Evolutionary conservation across 768 basidiomycete species (phyloP).

Genomic region (Lyophyllum atratum): DNA sequence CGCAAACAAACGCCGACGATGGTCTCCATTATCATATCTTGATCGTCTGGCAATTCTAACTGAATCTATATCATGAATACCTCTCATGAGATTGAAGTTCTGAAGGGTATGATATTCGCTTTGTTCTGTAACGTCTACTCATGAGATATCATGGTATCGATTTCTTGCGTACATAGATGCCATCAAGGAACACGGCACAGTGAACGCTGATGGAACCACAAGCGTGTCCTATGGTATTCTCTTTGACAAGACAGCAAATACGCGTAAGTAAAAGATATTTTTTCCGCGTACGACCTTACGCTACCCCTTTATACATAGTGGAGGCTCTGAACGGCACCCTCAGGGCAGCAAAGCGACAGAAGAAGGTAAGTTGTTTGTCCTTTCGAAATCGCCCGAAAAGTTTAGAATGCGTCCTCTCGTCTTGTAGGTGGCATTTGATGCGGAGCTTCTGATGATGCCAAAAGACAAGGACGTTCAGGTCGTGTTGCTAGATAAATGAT

Average conservation of each 20-base stretch:
- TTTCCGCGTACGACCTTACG: not conserved
- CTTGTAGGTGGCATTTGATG: slow-evolving; percentile 42
- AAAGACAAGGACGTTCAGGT: slow-evolving; percentile 50
- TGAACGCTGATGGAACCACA: slow-evolving; percentile 38
- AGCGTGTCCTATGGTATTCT: slow-evolving; percentile 43
- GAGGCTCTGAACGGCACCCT: slow-evolving; percentile 53
- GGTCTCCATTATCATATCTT: too few relatives aligned
- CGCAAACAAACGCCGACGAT: too few relatives aligned
- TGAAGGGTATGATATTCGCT: slow-evolving; percentile 26
- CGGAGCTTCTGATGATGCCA: slow-evolving; percentile 52
- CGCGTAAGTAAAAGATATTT: slow-evolving; percentile 29
- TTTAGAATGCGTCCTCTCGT: not conserved
- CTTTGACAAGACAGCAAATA: slow-evolving; percentile 50
- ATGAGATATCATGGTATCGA: not conserved
- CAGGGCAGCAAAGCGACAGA: slow-evolving; percentile 46
- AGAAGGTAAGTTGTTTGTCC: slow-evolving; percentile 35
- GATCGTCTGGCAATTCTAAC: too few relatives aligned
- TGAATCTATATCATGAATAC: slow-evolving; percentile 32
- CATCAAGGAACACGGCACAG: slow-evolving; percentile 43
- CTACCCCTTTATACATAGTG: slow-evolving; percentile 30
- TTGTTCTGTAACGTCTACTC: not conserved
- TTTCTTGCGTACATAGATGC: slow-evolving; percentile 30
- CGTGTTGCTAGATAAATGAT: slow-evolving; percentile 35
- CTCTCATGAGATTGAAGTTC: slow-evolving; percentile 36
- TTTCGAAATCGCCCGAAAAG: not conserved